Conservation (phyloP, 441 rosid species). For the Pelargonium fulgidum region DNA sequence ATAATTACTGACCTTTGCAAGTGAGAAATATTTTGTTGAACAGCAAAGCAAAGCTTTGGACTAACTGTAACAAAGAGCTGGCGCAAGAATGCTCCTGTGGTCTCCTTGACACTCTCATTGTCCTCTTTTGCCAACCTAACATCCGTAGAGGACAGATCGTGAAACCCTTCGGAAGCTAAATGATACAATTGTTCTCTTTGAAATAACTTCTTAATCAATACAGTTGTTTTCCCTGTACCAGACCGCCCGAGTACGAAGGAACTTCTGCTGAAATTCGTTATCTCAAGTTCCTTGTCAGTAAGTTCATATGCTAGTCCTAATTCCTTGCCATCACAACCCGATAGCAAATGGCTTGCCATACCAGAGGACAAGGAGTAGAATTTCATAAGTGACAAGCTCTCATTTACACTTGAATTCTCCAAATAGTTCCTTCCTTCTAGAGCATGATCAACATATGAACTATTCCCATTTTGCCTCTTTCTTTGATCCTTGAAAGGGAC, state of each 20-base stretch:
- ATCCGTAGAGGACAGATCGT: not conserved
- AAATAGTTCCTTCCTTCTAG: not conserved
- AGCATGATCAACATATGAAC: constrained; percentile 1
- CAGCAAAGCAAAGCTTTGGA: constrained; percentile 18
- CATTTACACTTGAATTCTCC: constrained; percentile 32
- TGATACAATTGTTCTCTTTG: constrained; percentile 30
- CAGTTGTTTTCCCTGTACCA: constrained; percentile 58
- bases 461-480: constrained; percentile 19
- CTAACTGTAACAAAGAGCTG: constrained; percentile 24
- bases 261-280: constrained; percentile 28
- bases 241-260: constrained; percentile 47
- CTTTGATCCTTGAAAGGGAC: not conserved
- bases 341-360: constrained; percentile 34
- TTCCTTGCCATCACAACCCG: constrained; percentile 33
- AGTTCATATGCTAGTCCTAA: constrained; percentile 41
- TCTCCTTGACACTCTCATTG: constrained; percentile 4
- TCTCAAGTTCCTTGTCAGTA: constrained; percentile 33
- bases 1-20: constrained; percentile 17
- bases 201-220: constrained; percentile 40
- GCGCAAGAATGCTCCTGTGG: not conserved
- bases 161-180: constrained; percentile 23
- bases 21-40: constrained; percentile 17
- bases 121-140: not conserved
- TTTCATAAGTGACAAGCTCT: constrained; percentile 44
- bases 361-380: constrained; percentile 40